Evolutionary conservation across 1,284 basidiomycete genomes (phyloP), one percentile per base, ranked within the genome.

Genomic region (Irpex sp.): DNA sequence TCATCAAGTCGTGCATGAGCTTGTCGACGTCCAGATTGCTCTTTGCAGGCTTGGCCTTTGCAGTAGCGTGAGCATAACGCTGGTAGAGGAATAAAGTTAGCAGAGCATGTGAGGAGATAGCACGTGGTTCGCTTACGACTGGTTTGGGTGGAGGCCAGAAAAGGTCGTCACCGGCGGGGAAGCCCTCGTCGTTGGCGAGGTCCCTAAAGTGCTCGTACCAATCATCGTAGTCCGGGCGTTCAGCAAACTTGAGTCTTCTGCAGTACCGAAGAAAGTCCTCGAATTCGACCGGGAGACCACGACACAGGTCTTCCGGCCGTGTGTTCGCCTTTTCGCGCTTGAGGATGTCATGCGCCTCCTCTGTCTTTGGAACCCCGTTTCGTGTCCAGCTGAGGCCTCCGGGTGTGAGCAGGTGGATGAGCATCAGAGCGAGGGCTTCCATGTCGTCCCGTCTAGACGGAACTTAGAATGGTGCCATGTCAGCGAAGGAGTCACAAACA

Each of bases 361-460:
- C 81, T 9, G 83, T 84, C 67, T 86, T 87, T 4, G 88, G 88
- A 5, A 91, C 80, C 10, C 88, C 88, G 63, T 88, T 87, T 14
- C 89, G 80, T 42, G 87, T 90, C 88, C 88, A 91, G 18, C 82
- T 75, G 36, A 91, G 80, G 4, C 88, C 88, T n/a, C 82, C 80
- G 2, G 89, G 87, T 3, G 85, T 91, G 49, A 91, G 77, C 18
- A 91, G 78, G 69, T 91, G 88, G 61, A 91, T 87, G 61, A 91
- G 78, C 87, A 91, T 88, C 42, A 91, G 77, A 2, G 87, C 87
- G 35, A 82, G 78, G 0, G 88, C 88, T 72, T 91, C 88, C 58
- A 91, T 78, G 68, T 91, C 88, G 68, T 91, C 88, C 63, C 88
- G 79, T 53, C 88, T 81, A 60, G 88, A 87, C 19, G 88, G 87